These are phyloP conservation scores for Leccinum fallax DNA, from an alignment of 1,284 basidiomycete species.

Conservation along the genomic window DNA sequence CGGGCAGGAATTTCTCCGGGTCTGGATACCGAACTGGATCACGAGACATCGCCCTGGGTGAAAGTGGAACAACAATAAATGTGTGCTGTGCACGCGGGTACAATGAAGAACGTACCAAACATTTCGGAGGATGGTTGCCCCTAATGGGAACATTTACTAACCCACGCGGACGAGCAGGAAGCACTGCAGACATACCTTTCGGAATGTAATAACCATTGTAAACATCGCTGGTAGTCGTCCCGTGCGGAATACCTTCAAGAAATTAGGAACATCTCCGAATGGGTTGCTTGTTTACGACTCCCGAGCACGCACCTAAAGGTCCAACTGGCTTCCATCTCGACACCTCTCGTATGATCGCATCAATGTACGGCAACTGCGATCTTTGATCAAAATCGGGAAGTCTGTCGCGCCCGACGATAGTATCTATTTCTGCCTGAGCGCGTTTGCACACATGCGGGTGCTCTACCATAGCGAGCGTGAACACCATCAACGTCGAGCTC, in stretches of 20 bases:
- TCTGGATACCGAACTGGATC: not conserved
- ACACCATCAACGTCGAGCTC: not conserved
- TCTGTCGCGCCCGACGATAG: not conserved
- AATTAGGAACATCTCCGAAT: not conserved
- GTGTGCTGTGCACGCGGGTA: not conserved
- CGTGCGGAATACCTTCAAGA: not conserved
- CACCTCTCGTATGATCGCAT: not conserved
- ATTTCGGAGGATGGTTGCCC: not conserved
- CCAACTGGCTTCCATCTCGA: not conserved
- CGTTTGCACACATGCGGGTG: not conserved
- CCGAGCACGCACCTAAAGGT: not conserved
- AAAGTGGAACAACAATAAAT: not conserved
- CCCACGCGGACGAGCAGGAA: not conserved
- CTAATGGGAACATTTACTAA: not conserved
- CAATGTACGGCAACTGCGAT: not conserved
- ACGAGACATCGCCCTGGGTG: not conserved
- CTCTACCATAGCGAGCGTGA: not conserved
- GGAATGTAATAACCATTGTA: not conserved
- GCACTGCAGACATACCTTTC: not conserved
- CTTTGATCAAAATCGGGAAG: not conserved
- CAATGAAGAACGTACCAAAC: not conserved
- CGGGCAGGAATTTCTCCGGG: not conserved
- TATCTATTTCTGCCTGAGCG: not conserved
- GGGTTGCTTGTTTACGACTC: too few species aligned
- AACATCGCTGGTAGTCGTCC: not conserved